Evolutionary conservation across 345 rosid species (phyloP).

Genomic region (Microthlaspi erraticum): DNA sequence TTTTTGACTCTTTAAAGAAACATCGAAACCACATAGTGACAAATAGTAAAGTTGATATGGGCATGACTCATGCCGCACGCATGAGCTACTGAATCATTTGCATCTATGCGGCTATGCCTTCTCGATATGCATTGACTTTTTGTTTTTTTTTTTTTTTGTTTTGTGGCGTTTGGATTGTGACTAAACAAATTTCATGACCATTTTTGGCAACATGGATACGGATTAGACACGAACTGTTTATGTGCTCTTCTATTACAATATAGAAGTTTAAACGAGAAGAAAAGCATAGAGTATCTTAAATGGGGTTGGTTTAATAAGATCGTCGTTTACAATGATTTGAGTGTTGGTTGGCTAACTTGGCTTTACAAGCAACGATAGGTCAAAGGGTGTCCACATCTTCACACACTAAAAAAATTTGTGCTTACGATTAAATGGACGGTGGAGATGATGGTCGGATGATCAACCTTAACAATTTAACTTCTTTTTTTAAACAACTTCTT

Average conservation of each 20-base stretch:
- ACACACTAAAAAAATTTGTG: slow-evolving; percentile 20
- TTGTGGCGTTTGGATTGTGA: not conserved
- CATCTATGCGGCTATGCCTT: not conserved
- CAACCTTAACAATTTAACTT: slow-evolving; percentile 16
- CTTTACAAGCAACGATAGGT: slow-evolving; percentile 47
- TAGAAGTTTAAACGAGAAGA: not conserved
- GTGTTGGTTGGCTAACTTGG: slow-evolving; percentile 39
- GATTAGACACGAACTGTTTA: no score
- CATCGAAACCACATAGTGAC: not conserved
- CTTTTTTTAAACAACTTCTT: not conserved
- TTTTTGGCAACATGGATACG: no score
- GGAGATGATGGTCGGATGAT: slow-evolving; percentile 33
- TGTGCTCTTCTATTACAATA: no score
- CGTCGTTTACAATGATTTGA: slow-evolving; percentile 37
- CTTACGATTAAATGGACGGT: slow-evolving; percentile 42
- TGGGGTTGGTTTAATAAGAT: slow-evolving; percentile 30
- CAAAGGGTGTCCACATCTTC: slow-evolving; percentile 38
- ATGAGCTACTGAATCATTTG: not conserved
- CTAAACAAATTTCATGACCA: not conserved
- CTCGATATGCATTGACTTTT: not conserved
- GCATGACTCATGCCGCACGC: slow-evolving; percentile 12
- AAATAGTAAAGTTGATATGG: not conserved
- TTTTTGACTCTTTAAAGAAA: slow-evolving; percentile 4
- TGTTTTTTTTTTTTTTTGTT: not conserved
- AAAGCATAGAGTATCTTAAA: slow-evolving; percentile 22